Conservation (phyloP, 441 rosid species). For the Hura crepitans region DNA sequence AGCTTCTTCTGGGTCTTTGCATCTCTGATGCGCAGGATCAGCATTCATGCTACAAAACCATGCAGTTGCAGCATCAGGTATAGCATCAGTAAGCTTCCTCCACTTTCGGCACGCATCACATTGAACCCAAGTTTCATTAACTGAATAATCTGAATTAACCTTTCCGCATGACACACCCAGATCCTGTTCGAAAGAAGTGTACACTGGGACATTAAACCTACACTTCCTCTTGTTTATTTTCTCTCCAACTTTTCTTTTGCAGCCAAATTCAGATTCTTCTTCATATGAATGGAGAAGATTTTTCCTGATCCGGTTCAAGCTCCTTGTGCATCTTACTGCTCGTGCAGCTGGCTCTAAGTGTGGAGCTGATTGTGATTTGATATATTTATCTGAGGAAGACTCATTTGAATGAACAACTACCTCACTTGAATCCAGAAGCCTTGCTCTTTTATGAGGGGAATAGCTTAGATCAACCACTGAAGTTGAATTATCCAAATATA, state of each 20-base stretch:
- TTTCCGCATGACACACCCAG: conserved; percentile 27
- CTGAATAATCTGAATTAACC: conserved; percentile 32
- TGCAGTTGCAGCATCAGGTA: conserved; percentile 48
- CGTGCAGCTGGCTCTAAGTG: conserved; percentile 30
- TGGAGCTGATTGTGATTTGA: conserved; percentile 25
- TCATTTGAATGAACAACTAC: conserved; percentile 32
- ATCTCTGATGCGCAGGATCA: conserved; percentile 59
- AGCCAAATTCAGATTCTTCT: conserved; percentile 32
- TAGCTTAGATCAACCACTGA: conserved; percentile 30
- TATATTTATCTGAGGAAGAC: conserved; percentile 28
- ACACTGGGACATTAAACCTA: conserved; percentile 18
- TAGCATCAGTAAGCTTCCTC: conserved; percentile 61
- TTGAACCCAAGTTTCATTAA: conserved; percentile 79
- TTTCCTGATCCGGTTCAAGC: conserved; percentile 51
- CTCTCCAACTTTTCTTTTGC: conserved; percentile 34
- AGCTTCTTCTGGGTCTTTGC: conserved; percentile 70
- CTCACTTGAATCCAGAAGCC: conserved; percentile 39
- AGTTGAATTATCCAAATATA: conserved; percentile 35
- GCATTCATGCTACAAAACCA: conserved; percentile 96
- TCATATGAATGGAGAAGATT: conserved; percentile 51
- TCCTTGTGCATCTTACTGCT: conserved; percentile 44
- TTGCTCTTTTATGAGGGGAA: conserved; percentile 50
- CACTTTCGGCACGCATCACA: conserved; percentile 90
- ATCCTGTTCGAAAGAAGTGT: conserved; percentile 20
- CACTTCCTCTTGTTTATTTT: conserved; percentile 35